These are phyloP conservation scores for Raphanus sativus DNA, from an alignment of 345 rosid genomes.

Conservation along the genomic window DNA sequence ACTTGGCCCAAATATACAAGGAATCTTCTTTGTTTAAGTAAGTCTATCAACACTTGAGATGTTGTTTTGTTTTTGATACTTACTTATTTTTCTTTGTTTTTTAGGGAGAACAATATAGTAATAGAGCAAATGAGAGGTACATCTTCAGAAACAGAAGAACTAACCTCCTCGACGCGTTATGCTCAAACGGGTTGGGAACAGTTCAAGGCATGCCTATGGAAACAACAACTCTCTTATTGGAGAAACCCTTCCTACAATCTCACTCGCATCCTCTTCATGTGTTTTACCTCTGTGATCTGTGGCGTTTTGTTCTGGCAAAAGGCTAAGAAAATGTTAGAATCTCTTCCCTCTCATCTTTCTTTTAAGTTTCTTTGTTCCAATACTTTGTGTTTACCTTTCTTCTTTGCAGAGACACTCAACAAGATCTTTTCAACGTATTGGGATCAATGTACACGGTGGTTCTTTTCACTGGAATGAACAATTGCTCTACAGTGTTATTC, in stretches of 20 bases:
- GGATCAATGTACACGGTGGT: conserved; percentile 39
- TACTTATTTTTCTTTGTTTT: neutral
- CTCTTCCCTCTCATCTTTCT: neutral
- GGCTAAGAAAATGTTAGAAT: conserved; percentile 49
- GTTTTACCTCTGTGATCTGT: conserved; percentile 37
- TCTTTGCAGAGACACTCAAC: conserved; percentile 38
- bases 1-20: conserved; percentile 37
- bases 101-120: conserved; percentile 39
- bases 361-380: neutral
- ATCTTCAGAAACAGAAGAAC: conserved; percentile 32
- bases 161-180: conserved; percentile 39
- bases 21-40: conserved; percentile 41
- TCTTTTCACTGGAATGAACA: conserved; percentile 40
- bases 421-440: conserved; percentile 40
- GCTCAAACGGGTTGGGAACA: conserved; percentile 48
- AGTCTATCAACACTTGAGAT: conserved; percentile 14
- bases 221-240: conserved; percentile 61
- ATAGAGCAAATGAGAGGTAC: conserved; percentile 29
- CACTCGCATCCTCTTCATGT: conserved; percentile 38
- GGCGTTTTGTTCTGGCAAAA: conserved; percentile 59
- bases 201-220: conserved; percentile 61
- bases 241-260: conserved; percentile 58
- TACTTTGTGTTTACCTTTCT: neutral
- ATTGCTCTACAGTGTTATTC: conserved; percentile 38
- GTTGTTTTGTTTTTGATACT: neutral